phyloP scores from a whole-genome alignment of 2,329 filamentous ascomycete species.

The Penicillium sp. region DNA sequence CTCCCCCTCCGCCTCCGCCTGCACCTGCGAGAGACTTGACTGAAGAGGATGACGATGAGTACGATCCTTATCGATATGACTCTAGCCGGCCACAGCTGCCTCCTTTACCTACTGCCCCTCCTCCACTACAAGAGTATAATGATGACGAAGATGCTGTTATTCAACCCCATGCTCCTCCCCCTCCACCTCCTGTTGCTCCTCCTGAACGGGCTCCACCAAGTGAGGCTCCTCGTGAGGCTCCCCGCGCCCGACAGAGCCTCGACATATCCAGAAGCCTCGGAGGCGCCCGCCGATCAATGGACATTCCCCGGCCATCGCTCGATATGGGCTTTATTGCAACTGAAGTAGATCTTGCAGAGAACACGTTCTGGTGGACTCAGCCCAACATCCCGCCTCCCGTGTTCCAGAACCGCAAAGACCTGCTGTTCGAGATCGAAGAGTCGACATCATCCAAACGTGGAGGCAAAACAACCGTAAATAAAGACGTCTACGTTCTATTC shows the following conservation, averaged over 20 bases:
- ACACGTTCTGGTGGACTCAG: constrained; percentile 83
- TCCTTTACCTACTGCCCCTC: constrained; percentile 20
- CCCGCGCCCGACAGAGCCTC: constrained; percentile 56
- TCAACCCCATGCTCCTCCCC: constrained; percentile 22
- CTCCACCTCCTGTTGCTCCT: constrained; percentile 31
- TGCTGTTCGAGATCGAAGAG: constrained; percentile 79
- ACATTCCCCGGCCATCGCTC: constrained; percentile 67
- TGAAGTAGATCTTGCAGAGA: constrained; percentile 73
- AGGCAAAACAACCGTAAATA: constrained; percentile 67
- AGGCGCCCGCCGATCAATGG: constrained; percentile 62
- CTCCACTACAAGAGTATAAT: constrained; percentile 34
- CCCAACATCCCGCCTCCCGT: constrained; percentile 73
- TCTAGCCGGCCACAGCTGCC: constrained; percentile 31
- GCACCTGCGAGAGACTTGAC: constrained; percentile 39
- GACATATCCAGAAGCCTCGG: constrained; percentile 57
- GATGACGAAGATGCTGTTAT: constrained; percentile 45
- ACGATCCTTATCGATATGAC: constrained; percentile 52
- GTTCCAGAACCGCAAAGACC: constrained; percentile 76
- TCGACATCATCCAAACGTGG: constrained; percentile 65
- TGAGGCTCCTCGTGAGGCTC: constrained; percentile 43
- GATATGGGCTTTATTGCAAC: constrained; percentile 82
- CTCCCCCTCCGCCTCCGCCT: constrained; percentile 56
- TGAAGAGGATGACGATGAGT: constrained; percentile 40
- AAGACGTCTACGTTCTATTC: constrained; percentile 83
- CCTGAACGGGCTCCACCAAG: constrained; percentile 37